These are phyloP conservation scores for Silene uniflora DNA, from an alignment of 148 eudicot genomes.

Conservation along the genomic window DNA sequence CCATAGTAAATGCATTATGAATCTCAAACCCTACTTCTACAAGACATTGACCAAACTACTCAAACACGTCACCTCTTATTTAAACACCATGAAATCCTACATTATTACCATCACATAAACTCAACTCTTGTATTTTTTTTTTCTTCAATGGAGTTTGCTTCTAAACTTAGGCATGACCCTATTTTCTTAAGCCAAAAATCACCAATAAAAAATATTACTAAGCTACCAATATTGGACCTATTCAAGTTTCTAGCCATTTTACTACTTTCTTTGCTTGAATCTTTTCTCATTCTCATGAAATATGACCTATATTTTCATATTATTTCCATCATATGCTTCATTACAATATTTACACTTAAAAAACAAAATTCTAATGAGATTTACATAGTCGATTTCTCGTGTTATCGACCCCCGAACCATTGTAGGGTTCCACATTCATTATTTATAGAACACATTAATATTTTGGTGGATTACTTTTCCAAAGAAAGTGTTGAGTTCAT, in stretches of 20 bases:
- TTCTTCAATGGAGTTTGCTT: conserved; percentile 21
- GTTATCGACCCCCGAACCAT: conserved; percentile 54
- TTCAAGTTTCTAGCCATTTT: conserved; percentile 29
- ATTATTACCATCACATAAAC: background rate
- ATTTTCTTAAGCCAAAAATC: conserved; percentile 2
- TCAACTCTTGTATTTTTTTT: background rate
- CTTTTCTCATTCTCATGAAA: conserved; percentile 31
- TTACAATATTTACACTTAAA: conserved; percentile 15
- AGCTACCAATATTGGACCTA: conserved; percentile 21
- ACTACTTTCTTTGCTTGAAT: conserved; percentile 31
- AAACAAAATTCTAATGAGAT: conserved; percentile 28
- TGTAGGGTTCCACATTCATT: conserved; percentile 54
- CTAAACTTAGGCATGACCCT: conserved; percentile 24
- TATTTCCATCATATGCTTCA: conserved; percentile 18
- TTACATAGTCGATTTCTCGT: conserved; percentile 66
- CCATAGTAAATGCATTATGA: conserved; percentile 18
- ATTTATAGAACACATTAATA: conserved; percentile 44
- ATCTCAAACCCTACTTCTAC: too few relatives aligned
- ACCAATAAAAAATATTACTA: background rate
- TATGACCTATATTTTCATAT: conserved; percentile 31
- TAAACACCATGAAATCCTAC: background rate
- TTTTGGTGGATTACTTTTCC: conserved; percentile 28
- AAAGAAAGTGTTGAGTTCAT: conserved; percentile 45
- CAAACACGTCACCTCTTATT: conserved; percentile 2
- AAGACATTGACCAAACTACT: background rate